Base-by-base conservation (phyloP, 78 protist species). In the Dictyostelium intermedium region DNA sequence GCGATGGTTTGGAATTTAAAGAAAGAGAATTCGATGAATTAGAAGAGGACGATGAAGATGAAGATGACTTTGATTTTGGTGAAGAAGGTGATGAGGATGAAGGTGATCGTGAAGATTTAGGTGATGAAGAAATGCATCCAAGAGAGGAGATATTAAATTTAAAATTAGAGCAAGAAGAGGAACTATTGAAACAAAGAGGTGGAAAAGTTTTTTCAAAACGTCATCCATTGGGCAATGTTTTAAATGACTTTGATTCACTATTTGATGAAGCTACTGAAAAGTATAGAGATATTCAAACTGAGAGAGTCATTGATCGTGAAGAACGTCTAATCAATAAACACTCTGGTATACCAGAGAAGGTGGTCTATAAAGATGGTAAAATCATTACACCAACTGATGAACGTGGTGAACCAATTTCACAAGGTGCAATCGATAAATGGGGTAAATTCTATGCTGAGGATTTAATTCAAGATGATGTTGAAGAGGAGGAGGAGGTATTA, bases 341-440 rank as follows among this genome's bases (percentile, higher is more conserved):
- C 16, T 63, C 94, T 3, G 83, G 77, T 39, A 74, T 80, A 25
- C 39, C 77, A 10, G 94, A 89, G 23, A 53, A 80, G n/a, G 87
- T 89, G 0, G 14, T 32, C 6, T 89, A 72, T 70, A 72, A 89
- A 35, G 85, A 89, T 50, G 87, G 82, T n/a, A 11, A 41, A 10
- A 89, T 89, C 25, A 43, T 8, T 2, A 69, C 94, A 14, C 85
- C 85, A 18, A 80, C 82, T 1, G 87, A 78, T 45, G 32, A 39
- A 47, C 25, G 9, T 20, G 94, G 94, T 14, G 87, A 89, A 50
- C 94, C 94, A 32, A 43, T 89, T 34, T 79, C 81, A 32, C 94
- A 78, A 61, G 80, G 77, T 43, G 61, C 85, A 5, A 61, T 89
- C 39, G 82, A 89, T 34, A 89, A 79, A 60, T 66, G 73, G 85